Percentiles rank a stretch among this genome's conserved stretches.
Conservation (phyloP, 371 early-diverging fungal genomes). For the Circinella umbellata region DNA sequence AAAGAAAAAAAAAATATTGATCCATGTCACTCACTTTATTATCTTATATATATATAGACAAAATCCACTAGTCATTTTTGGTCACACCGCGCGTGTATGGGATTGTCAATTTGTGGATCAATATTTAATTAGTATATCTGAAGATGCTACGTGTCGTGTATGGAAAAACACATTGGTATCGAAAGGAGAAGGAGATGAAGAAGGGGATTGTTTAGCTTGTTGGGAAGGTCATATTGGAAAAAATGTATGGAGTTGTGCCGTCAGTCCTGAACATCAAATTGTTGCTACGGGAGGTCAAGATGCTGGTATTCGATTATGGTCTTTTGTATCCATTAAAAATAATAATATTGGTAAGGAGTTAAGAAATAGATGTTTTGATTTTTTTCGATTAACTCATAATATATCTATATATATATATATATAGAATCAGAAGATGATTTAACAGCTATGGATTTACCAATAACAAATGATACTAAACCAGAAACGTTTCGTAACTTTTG, state of each 20-base stretch:
- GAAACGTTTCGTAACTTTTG: constrained; percentile 58
- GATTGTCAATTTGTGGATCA: constrained; percentile 68
- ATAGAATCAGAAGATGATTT: constrained; percentile 51
- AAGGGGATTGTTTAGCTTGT: constrained; percentile 62
- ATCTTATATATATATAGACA: constrained; percentile 32
- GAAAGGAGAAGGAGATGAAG: constrained; percentile 23
- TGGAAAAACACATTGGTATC: constrained; percentile 65
- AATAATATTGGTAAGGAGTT: constrained; percentile 59
- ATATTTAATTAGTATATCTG: constrained; percentile 70
- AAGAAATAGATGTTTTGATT: neutral
- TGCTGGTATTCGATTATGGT: constrained; percentile 79
- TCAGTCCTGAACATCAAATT: constrained; percentile 52
- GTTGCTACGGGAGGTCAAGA: constrained; percentile 85
- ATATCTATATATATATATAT: no score
- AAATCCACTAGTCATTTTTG: constrained; percentile 64
- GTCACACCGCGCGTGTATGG: constrained; percentile 87
- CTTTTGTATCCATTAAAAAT: constrained; percentile 54
- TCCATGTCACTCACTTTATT: no score
- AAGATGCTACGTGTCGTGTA: constrained; percentile 81
- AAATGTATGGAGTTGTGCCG: constrained; percentile 83
- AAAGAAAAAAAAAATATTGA: no score
- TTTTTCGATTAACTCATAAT: neutral
- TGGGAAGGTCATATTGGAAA: constrained; percentile 85
- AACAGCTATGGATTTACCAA: constrained; percentile 27
- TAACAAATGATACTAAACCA: constrained; percentile 8